Conservation (phyloP, 2,329 filamentous ascomycete species). For the Botrytis pseudocinerea region DNA sequence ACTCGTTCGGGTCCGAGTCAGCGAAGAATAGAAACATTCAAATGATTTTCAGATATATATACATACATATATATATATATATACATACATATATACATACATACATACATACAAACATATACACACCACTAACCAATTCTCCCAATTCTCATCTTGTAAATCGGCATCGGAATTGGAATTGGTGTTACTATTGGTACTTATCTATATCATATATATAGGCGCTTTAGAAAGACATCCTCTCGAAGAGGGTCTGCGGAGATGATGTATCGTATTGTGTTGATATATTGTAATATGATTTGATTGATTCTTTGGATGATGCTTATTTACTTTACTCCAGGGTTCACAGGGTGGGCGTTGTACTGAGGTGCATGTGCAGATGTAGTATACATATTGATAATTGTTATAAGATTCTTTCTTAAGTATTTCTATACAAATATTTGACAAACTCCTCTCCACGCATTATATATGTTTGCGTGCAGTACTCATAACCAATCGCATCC, state of each 20-base stretch:
- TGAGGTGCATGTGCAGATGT: background rate
- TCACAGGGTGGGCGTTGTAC: background rate
- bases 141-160: too few species aligned
- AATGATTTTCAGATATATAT: background rate
- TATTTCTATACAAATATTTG: background rate
- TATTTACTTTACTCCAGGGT: background rate
- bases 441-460: background rate
- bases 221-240: background rate
- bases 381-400: background rate
- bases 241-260: background rate
- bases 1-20: too few species aligned
- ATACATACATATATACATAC: too few species aligned
- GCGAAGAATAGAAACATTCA: fast-evolving
- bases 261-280: too few species aligned
- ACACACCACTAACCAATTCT: background rate
- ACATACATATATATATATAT: too few species aligned
- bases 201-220: too few species aligned
- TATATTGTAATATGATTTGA: too few species aligned
- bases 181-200: background rate
- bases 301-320: background rate
- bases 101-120: too few species aligned
- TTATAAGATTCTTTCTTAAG: background rate
- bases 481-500: background rate
- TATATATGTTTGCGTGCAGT: background rate
- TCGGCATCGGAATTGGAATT: too few species aligned